phyloP scores from a whole-genome alignment of 2,329 filamentous ascomycete genomes.

The Celoporthe dispersa region DNA sequence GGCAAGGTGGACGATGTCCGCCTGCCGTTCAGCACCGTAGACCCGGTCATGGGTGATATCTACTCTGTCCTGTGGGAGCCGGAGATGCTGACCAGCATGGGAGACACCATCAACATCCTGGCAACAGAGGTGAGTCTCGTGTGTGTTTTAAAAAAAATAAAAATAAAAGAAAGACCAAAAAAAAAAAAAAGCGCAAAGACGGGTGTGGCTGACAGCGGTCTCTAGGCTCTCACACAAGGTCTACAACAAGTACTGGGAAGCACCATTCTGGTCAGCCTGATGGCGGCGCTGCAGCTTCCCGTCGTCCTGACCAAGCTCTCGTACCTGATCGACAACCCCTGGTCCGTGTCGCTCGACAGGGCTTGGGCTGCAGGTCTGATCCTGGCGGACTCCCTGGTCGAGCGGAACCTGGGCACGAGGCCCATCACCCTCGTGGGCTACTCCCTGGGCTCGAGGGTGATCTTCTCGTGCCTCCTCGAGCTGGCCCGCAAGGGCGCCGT shows the following conservation, averaged over 20 bases:
- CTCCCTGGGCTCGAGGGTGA: slow-evolving; percentile 88
- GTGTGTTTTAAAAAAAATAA: too few species aligned
- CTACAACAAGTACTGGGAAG: slow-evolving; percentile 93
- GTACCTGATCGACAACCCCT: slow-evolving; percentile 97
- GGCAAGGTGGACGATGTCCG: slow-evolving; percentile 97
- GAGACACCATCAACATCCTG: slow-evolving; percentile 97
- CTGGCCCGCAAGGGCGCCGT: slow-evolving; percentile 81
- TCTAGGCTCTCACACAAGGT: slow-evolving; percentile 87
- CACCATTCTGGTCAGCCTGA: slow-evolving; percentile 84
- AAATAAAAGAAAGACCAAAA: neutral
- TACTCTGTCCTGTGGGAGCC: slow-evolving; percentile 98
- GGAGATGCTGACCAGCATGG: slow-evolving; percentile 97
- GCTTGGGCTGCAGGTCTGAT: slow-evolving; percentile 89
- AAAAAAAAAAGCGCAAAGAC: slow-evolving; percentile 16
- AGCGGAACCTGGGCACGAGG: slow-evolving; percentile 86
- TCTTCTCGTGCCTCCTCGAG: slow-evolving; percentile 89
- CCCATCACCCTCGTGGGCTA: slow-evolving; percentile 95
- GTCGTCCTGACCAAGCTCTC: slow-evolving; percentile 90
- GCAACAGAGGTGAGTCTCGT: slow-evolving; percentile 80
- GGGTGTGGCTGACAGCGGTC: slow-evolving; percentile 7
- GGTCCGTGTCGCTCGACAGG: slow-evolving; percentile 93
- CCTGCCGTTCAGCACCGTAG: slow-evolving; percentile 92
- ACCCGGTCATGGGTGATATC: slow-evolving; percentile 96
- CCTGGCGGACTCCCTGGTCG: slow-evolving; percentile 89
- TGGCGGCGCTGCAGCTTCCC: slow-evolving; percentile 92